These are phyloP conservation scores for Eucalyptus paniculata DNA, from an alignment of 345 rosid genomes.

Conservation along the genomic window DNA sequence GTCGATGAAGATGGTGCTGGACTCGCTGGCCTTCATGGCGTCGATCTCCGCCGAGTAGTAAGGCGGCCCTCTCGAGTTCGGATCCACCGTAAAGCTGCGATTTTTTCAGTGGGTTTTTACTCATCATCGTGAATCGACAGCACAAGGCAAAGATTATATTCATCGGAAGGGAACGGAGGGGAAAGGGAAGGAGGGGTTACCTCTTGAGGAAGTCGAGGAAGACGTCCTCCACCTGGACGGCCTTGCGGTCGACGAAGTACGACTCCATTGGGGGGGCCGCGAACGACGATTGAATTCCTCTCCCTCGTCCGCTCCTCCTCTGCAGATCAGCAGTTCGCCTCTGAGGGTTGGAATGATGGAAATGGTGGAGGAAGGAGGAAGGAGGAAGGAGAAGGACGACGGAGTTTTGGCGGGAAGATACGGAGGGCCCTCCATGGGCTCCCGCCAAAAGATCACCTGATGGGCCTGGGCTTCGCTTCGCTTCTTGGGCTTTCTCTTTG, in stretches of 20 bases:
- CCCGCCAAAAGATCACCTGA: background rate
- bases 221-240: constrained; percentile 69
- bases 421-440: background rate
- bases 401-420: background rate
- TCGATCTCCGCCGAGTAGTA: constrained; percentile 68
- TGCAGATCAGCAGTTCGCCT: background rate
- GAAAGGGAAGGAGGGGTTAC: constrained; percentile 8
- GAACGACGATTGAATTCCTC: background rate
- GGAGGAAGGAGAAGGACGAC: background rate
- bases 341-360: background rate
- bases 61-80: constrained; percentile 26
- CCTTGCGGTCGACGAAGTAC: constrained; percentile 67
- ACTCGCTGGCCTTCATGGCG: constrained; percentile 56
- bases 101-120: background rate
- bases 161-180: background rate
- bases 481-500: background rate
- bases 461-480: background rate
- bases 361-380: background rate
- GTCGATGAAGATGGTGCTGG: constrained; percentile 76
- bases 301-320: background rate
- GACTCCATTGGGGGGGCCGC: background rate
- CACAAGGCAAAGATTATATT: background rate
- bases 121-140: background rate
- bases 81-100: constrained; percentile 48
- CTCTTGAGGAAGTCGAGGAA: constrained; percentile 89